A percentile compares a stretch with the other conserved stretches of the same genome.
Evolutionary conservation across 1,139 yeast species (phyloP).

Genomic region (Wickerhamomyces sp.): DNA sequence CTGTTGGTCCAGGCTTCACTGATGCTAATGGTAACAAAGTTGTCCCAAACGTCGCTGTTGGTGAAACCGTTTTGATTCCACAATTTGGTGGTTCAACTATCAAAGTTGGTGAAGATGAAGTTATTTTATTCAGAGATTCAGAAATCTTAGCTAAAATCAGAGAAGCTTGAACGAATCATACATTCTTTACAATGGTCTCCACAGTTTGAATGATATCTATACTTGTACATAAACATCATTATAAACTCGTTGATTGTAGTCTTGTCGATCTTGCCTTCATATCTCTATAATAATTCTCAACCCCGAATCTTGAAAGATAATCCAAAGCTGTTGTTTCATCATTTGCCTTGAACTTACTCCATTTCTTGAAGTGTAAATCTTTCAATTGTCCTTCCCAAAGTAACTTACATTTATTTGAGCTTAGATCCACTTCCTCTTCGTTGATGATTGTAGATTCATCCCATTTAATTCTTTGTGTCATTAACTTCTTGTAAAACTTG

Average conservation of each 20-base stretch:
- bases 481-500: slow-evolving; percentile 55
- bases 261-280: too few species aligned
- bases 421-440: slow-evolving; percentile 32
- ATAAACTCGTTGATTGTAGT: neutral
- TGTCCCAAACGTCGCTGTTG: slow-evolving; percentile 71
- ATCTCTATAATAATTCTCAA: slow-evolving; percentile 60
- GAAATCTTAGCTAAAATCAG: slow-evolving; percentile 87
- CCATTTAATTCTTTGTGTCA: slow-evolving; percentile 70
- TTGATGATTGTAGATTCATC: slow-evolving; percentile 33
- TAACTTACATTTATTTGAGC: slow-evolving; percentile 45
- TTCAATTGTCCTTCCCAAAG: slow-evolving; percentile 76
- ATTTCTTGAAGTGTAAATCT: slow-evolving; percentile 49
- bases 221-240: slow-evolving; percentile 13
- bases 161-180: slow-evolving; percentile 10
- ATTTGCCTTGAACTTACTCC: slow-evolving; percentile 36
- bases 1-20: slow-evolving; percentile 79
- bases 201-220: neutral
- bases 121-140: slow-evolving; percentile 75
- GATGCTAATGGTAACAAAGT: slow-evolving; percentile 67
- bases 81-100: slow-evolving; percentile 84
- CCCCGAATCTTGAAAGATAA: slow-evolving; percentile 43
- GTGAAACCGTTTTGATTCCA: slow-evolving; percentile 93
- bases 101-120: slow-evolving; percentile 81
- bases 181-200: too few species aligned
- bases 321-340: slow-evolving; percentile 50